Evolutionary conservation across 2,329 filamentous ascomycete genomes (phyloP).

Genomic region (Fusarium buharicum): DNA sequence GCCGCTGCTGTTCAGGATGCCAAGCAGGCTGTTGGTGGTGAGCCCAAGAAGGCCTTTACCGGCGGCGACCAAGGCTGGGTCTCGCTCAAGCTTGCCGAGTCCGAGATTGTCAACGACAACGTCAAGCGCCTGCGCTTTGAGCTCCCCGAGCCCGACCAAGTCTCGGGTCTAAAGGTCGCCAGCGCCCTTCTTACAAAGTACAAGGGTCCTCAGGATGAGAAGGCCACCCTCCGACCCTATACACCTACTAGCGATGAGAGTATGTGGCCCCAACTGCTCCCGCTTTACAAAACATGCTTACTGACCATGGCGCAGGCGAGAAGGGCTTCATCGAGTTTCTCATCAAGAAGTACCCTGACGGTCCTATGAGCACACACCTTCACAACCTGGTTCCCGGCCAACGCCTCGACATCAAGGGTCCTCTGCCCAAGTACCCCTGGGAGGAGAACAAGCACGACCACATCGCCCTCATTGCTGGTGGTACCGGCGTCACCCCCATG

Average conservation of each 20-base stretch:
- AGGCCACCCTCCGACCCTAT: slow-evolving; percentile 90
- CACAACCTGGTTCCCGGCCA: slow-evolving; percentile 86
- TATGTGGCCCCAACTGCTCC: slow-evolving; percentile 51
- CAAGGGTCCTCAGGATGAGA: slow-evolving; percentile 83
- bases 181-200: slow-evolving; percentile 94
- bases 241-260: slow-evolving; percentile 90
- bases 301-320: slow-evolving; percentile 62
- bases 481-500: slow-evolving; percentile 98
- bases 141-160: slow-evolving; percentile 83
- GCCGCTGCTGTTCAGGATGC: slow-evolving; percentile 65
- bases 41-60: slow-evolving; percentile 67
- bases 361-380: slow-evolving; percentile 91
- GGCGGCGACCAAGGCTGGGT: slow-evolving; percentile 93
- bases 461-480: slow-evolving; percentile 87
- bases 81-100: slow-evolving; percentile 79
- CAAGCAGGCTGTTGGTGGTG: slow-evolving; percentile 61
- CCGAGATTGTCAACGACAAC: slow-evolving; percentile 89
- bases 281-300: neutral
- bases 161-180: slow-evolving; percentile 83
- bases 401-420: slow-evolving; percentile 90
- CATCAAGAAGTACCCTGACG: slow-evolving; percentile 90
- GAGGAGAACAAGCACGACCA: slow-evolving; percentile 91
- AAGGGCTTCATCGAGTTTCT: slow-evolving; percentile 87
- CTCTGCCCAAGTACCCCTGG: slow-evolving; percentile 94
- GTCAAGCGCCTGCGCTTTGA: slow-evolving; percentile 92